Base-by-base conservation (phyloP, 805 yeast species). In the Candida yuanshanica region DNA sequence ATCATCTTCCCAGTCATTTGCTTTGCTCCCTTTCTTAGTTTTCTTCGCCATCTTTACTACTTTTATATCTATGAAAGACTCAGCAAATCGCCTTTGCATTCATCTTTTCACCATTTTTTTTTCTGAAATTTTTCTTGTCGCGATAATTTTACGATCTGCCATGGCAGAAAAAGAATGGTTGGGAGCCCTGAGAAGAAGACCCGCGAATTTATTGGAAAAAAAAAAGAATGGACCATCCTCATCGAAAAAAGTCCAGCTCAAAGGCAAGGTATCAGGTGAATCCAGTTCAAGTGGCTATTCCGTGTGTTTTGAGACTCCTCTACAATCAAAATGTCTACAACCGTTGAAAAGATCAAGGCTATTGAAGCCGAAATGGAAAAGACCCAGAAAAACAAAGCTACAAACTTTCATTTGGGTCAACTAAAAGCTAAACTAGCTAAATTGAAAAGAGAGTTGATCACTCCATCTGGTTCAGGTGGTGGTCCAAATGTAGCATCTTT, bases 331-430 rank as follows among this genome's bases (percentile, higher is more conserved):
- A 55, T 53, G 45, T 39, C 43, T 48, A 53, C 58, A 25, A 55
- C 59, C 4, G 59, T 55, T 18, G 59, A 55, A 38, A 55, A 55
- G 49, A 55, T 55, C 46, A 45, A 43, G 38, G 22, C 20, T 32
- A 39, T 43, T 13, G 42, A 42, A 32, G 93, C 84, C 67, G 99
- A 91, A 74, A 91, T 91, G 99, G 90, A 97, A 69, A 75, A 75
- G 57, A 93, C 99, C 58, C 99, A 93, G 63, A 93, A 91, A 69
- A 93, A 93, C 69, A 93, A 93, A 79, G 95, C 95, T 60, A 93
- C 99, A 4, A 87, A 93, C 51, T 91, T 85, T 69, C 99, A 93
- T 72, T 70, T 93, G 74, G 99, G 99, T 59, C 96, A 89, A 69
- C 72, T 93, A 50, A 93, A 95, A 66, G 99, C 99, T 41, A 93